A percentile compares a stretch with the other conserved stretches of the same genome.
phyloP scores from a whole-genome alignment of 768 basidiomycete species.

The Leccinum variicolor region DNA sequence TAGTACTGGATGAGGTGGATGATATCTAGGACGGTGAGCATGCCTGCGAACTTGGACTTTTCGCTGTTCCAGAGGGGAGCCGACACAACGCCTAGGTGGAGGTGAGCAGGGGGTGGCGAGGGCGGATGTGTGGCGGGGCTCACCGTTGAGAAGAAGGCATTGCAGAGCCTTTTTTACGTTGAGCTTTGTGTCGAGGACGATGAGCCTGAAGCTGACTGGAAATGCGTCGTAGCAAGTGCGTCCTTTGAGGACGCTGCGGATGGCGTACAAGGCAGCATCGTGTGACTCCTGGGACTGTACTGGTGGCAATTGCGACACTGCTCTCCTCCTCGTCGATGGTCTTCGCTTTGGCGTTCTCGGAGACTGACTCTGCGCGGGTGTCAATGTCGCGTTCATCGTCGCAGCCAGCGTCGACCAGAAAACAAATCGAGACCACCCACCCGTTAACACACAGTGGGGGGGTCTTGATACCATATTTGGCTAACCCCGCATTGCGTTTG shows the following conservation, averaged over 20 bases:
- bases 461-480: constrained; percentile 16
- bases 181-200: constrained; percentile 93
- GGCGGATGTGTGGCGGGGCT: constrained; percentile 1
- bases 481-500: constrained; percentile 9
- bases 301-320: constrained; percentile 56
- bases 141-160: constrained; percentile 81
- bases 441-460: background rate
- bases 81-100: constrained; percentile 81
- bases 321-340: constrained; percentile 54
- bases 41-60: constrained; percentile 88
- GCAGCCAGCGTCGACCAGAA: constrained; percentile 2
- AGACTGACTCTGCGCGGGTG: constrained; percentile 40
- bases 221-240: constrained; percentile 95
- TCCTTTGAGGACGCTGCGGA: constrained; percentile 79
- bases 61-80: constrained; percentile 98
- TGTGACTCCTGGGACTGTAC: constrained; percentile 56
- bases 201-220: constrained; percentile 93
- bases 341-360: constrained; percentile 51
- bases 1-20: constrained; percentile 99
- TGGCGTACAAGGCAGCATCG: constrained; percentile 61
- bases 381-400: constrained; percentile 47
- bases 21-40: constrained; percentile 99
- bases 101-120: background rate
- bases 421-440: background rate
- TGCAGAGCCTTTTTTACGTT: constrained; percentile 94